These are phyloP conservation scores for Mucor velutinosus DNA, from an alignment of 371 early-diverging fungal species.

Conservation along the genomic window DNA sequence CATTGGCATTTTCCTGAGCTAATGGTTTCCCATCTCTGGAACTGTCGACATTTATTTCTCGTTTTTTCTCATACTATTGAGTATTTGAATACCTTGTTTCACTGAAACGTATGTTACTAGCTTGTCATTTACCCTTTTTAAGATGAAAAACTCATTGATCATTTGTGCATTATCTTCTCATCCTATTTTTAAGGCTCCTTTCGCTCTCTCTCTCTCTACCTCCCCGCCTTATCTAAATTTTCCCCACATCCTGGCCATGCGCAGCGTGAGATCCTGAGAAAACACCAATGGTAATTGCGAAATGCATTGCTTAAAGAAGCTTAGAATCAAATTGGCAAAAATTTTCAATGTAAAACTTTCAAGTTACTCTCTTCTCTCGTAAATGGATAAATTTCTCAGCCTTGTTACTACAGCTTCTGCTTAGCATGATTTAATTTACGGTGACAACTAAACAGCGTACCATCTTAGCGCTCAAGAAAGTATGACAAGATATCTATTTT, in stretches of 20 bases:
- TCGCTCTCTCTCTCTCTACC: neutral
- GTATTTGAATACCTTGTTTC: neutral
- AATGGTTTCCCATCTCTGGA: neutral
- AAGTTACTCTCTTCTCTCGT: too few relatives aligned
- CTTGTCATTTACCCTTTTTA: neutral
- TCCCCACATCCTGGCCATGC: neutral
- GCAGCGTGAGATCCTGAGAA: neutral
- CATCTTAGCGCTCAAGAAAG: neutral
- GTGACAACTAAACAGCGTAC: neutral
- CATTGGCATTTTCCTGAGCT: neutral
- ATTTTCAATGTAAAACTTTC: neutral
- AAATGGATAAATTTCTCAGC: neutral
- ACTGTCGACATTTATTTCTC: too few relatives aligned
- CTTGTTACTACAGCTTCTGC: neutral
- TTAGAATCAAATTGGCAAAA: neutral
- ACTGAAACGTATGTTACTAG: neutral
- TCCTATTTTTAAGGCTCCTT: neutral
- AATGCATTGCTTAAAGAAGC: neutral
- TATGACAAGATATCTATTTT: neutral
- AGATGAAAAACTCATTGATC: neutral
- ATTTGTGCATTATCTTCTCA: neutral
- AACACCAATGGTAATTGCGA: neutral
- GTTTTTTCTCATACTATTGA: neutral
- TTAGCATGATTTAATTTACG: neutral
- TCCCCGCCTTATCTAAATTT: neutral